phyloP scores from a whole-genome alignment of 192 early-diverging fungal species.

The Pecoramyces ruminantium region DNA sequence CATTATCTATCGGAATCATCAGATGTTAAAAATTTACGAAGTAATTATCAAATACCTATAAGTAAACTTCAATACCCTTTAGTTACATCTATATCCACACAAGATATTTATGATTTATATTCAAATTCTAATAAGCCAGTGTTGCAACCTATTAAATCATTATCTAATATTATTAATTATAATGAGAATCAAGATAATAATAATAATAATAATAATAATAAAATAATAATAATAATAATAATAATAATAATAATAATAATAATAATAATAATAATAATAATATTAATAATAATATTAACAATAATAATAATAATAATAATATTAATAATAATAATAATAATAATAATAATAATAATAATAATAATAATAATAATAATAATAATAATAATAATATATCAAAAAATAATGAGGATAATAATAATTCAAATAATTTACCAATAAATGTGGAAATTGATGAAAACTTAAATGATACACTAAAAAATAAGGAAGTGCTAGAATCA shows the following conservation, averaged over 20 bases:
- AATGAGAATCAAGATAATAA: no score
- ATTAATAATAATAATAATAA: neutral
- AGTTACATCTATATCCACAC: neutral
- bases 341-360: neutral
- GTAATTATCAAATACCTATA: neutral
- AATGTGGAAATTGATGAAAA: neutral
- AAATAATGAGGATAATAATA: neutral
- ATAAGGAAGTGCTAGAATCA: neutral
- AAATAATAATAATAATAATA: neutral
- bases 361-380: neutral
- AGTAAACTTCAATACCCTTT: neutral
- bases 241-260: neutral
- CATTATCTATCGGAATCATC: neutral
- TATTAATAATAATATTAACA: neutral
- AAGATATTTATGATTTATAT: neutral
- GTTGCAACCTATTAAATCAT: neutral
- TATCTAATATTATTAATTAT: no score
- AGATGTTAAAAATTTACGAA: neutral
- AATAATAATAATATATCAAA: neutral
- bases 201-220: neutral
- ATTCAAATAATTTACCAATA: no score
- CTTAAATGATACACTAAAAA: neutral
- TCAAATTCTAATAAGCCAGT: neutral
- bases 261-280: neutral
- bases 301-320: neutral